Evolutionary conservation across 345 rosid genomes (phyloP), one percentile per base, ranked within the genome.

Genomic region (Bretschneidera sinensis): DNA sequence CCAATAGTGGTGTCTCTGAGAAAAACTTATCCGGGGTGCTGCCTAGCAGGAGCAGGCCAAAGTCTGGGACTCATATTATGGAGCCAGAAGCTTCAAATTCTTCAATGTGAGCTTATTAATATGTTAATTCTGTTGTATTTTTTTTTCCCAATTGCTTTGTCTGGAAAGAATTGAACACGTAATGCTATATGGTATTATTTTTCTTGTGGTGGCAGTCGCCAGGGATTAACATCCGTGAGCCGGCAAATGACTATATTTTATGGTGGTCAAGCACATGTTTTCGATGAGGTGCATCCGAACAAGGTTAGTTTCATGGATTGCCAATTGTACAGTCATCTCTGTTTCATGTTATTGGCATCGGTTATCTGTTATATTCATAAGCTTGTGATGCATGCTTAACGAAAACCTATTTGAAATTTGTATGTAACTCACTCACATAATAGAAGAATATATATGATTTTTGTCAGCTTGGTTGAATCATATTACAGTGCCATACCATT

Each of bases 211-310:
- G 68, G 62, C 79, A 84, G 84, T 74, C 74, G 61, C 59, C 85
- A 81, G 64, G 81, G 86, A 63, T 71, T 78, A 77, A 59, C 76
- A 17, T 76, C 92, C 0, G 63, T 74, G 20, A 76, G 87, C 60
- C 76, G 81, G 73, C 97, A 90, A 67, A 90, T 94, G 99, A 94
- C 99, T 50, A 88, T 94, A 71, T 94, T 94, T 75, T 94, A 94
- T 65, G 95, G 90, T 2, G 97, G 99, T 71, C 99, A 88, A 79
- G 99, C 99, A 73, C 96, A 88, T 76, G 99, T 94, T 63, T 94
- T 94, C 73, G 99, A 94, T 75, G 96, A 94, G 57, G 97, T 94
- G 64, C 96, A 86, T 63, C 95, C 96, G 33, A 90, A 90, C 81
- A 94, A 94, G 84, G 99, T 94, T 60, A 43, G 74, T 57, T 14